Evolutionary conservation across 2,329 filamentous ascomycete species (phyloP), one percentile per base, ranked within the genome.

Genomic region (Exophiala viscosa): DNA sequence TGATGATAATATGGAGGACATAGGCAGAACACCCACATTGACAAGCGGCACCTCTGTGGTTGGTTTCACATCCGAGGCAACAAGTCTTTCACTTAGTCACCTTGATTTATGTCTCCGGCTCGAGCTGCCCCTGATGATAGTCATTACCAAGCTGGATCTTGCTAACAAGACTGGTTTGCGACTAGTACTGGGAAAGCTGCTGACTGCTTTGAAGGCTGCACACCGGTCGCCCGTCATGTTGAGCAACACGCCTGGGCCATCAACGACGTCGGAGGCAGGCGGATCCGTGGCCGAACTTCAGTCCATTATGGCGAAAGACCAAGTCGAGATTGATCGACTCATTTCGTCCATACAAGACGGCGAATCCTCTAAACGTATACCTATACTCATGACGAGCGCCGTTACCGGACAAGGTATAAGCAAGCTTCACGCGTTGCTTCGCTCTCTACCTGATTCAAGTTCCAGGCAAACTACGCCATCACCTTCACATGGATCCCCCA

Each of bases 91-190:
- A 8, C 80, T 86, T 59, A 86, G 88, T 2, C 88, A 97, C 70
- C 76, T 99, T 13, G 85, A 91, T 34, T 75, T 99, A 1, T 96
- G 91, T 63, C 76, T 96, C 28, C 88, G 89, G 60, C 74, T 97
- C 14, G 79, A 85, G 15, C 76, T 91, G 8, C 90, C 90, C 0
- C 74, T 96, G 50, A 80, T 87, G 6, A 80, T 99, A 9, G 79
- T 92, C 18, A 86, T 99, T 53, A 97, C 93, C 1, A 99, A 97
- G 66, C 78, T 95, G 56, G 93, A 99, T 62, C 70, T 95, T 39
- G 90, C 90, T 13, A 91, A 86, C 11, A 90, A 85, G 59, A 69
- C 74, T 9, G 84, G 84, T 8, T 68, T 97, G 7, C 82, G 84
- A 50, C 80, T 81, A 45, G 90, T 83, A 0, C 73, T 97, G 55